phyloP scores from a whole-genome alignment of 371 early-diverging fungal species.

The Mucor circinelloides region DNA sequence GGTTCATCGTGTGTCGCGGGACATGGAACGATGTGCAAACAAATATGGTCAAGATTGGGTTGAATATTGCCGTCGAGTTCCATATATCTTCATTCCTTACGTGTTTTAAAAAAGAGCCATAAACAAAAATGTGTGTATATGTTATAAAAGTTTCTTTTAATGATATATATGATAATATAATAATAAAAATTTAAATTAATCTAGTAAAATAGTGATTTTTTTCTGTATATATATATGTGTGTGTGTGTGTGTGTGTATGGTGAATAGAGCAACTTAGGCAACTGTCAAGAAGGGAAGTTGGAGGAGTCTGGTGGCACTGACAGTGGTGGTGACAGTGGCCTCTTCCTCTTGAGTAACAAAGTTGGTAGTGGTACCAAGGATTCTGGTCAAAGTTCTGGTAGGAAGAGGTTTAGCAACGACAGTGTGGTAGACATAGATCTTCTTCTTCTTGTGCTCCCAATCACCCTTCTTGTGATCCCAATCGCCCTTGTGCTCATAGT shows the following conservation, averaged over 20 bases:
- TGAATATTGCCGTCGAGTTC: conserved; percentile 75
- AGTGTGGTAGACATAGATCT: conserved; percentile 12
- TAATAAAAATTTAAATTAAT: conserved; percentile 9
- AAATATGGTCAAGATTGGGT: conserved; percentile 92
- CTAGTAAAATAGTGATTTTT: not conserved
- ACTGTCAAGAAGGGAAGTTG: conserved; percentile 12
- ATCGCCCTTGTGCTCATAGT: not conserved
- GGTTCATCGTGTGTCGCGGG: conserved; percentile 79
- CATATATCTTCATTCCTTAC: conserved; percentile 78
- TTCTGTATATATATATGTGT: not conserved
- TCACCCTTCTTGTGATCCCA: not conserved
- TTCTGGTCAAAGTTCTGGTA: not conserved
- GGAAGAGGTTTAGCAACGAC: not conserved
- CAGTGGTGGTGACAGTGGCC: not conserved
- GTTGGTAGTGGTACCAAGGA: not conserved
- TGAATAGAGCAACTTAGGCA: not conserved
- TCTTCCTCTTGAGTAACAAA: not conserved
- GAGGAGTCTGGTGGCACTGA: conserved; percentile 6
- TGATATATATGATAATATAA: conserved; percentile 1
- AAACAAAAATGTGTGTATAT: not conserved
- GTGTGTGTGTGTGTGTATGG: too few relatives aligned
- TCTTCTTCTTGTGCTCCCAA: conserved; percentile 3
- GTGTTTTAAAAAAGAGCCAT: conserved; percentile 41
- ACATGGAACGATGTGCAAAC: conserved; percentile 77
- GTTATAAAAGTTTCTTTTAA: not conserved